Evolutionary conservation across 345 rosid genomes (phyloP).

Genomic region (Arabidopsis suecica): DNA sequence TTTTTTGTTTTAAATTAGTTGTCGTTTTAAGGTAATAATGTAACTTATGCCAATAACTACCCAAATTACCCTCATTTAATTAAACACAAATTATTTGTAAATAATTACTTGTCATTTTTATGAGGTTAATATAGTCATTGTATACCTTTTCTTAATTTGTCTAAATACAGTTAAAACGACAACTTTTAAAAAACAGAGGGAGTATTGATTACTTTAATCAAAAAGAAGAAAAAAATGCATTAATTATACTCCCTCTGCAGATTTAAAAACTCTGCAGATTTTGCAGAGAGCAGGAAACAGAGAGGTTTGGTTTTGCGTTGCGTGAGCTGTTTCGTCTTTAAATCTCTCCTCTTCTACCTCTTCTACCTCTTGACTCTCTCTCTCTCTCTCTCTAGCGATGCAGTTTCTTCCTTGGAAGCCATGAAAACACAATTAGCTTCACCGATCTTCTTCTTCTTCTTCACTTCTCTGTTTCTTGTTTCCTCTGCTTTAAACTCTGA

Average conservation of each 20-base stretch:
- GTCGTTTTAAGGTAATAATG: no score
- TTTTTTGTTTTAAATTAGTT: no score
- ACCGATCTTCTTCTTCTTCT: slow-evolving; percentile 36
- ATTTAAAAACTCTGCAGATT: slow-evolving; percentile 33
- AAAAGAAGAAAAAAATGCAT: slow-evolving; percentile 2
- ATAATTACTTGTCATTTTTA: no score
- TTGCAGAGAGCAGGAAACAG: slow-evolving; percentile 42
- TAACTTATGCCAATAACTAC: no score
- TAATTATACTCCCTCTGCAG: slow-evolving; percentile 40
- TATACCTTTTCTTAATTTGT: no score
- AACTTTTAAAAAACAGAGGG: no score
- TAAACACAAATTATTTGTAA: no score
- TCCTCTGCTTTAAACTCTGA: slow-evolving; percentile 57
- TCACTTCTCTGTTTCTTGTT: slow-evolving; percentile 45
- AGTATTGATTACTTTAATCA: slow-evolving; percentile 25
- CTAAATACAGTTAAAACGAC: no score
- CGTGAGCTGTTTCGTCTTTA: slow-evolving; percentile 45
- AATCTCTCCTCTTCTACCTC: slow-evolving; percentile 48
- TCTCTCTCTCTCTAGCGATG: slow-evolving; percentile 43
- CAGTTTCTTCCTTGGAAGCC: slow-evolving; percentile 48
- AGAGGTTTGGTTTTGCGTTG: slow-evolving; percentile 37
- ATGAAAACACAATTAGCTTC: slow-evolving; percentile 47
- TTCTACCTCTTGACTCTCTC: slow-evolving; percentile 31
- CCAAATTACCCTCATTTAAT: no score
- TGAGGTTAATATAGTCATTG: no score